Percentiles rank a stretch among this genome's conserved stretches.
phyloP scores from a whole-genome alignment of 2,329 filamentous ascomycete genomes.

The Torrubiella hemipterigena region DNA sequence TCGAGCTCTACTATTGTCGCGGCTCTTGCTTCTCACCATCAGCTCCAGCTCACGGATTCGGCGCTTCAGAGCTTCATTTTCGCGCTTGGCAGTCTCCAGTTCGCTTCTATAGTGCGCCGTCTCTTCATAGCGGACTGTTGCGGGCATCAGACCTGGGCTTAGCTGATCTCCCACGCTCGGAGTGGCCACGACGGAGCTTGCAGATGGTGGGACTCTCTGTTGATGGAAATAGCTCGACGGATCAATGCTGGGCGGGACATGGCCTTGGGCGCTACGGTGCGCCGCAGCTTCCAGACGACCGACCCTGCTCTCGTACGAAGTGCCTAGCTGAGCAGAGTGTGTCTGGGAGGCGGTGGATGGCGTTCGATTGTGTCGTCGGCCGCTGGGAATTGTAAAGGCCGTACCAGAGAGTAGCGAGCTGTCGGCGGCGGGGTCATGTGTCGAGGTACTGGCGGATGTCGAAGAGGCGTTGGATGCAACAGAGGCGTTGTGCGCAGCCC shows the following conservation, averaged over 20 bases:
- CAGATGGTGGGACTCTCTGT: slow-evolving; percentile 26
- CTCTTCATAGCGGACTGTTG: slow-evolving; percentile 50
- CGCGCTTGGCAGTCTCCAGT: slow-evolving; percentile 47
- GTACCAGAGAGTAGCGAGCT: slow-evolving; percentile 43
- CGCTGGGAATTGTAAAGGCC: slow-evolving; percentile 43
- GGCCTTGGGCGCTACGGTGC: slow-evolving; percentile 33
- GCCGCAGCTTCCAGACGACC: too few relatives aligned
- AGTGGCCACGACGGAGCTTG: slow-evolving; percentile 26
- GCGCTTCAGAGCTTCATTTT: slow-evolving; percentile 51
- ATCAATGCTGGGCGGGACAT: slow-evolving; percentile 23
- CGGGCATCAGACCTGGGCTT: slow-evolving; percentile 42
- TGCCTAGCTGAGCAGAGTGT: slow-evolving; percentile 23
- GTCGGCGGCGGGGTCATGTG: slow-evolving; percentile 34
- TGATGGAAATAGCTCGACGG: slow-evolving; percentile 35
- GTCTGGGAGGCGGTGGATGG: slow-evolving; percentile 45
- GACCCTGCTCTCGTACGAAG: slow-evolving; percentile 25
- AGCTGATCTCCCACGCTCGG: slow-evolving; percentile 30
- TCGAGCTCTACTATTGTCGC: slow-evolving; percentile 31
- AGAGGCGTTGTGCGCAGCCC: slow-evolving; percentile 55
- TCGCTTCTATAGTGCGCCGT: slow-evolving; percentile 47
- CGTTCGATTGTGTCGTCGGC: slow-evolving; percentile 44
- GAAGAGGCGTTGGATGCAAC: slow-evolving; percentile 56
- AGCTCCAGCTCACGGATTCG: slow-evolving; percentile 51
- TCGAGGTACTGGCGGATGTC: slow-evolving; percentile 40
- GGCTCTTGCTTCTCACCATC: slow-evolving; percentile 34